These are phyloP conservation scores for Ceriops decandra DNA, from an alignment of 345 rosid genomes.

Conservation along the genomic window DNA sequence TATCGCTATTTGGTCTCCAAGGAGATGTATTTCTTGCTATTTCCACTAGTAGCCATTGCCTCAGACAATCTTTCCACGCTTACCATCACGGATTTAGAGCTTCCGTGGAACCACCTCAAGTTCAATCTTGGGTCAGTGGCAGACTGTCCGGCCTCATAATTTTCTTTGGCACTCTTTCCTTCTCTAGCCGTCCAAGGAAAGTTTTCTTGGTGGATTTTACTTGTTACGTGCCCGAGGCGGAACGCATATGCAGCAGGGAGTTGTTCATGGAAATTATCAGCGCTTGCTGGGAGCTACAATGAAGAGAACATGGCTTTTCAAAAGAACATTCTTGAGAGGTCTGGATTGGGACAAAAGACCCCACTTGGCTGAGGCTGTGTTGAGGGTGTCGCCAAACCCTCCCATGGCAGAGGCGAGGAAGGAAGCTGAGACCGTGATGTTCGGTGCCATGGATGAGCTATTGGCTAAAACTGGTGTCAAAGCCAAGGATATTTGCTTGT, in stretches of 20 bases:
- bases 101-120: slow-evolving; percentile 50
- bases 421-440: slow-evolving; percentile 60
- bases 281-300: slow-evolving; percentile 36
- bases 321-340: slow-evolving; percentile 73
- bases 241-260: slow-evolving; percentile 41
- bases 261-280: slow-evolving; percentile 42
- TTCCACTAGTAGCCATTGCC: slow-evolving; percentile 41
- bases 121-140: slow-evolving; percentile 48
- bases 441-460: slow-evolving; percentile 54
- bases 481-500: slow-evolving; percentile 58
- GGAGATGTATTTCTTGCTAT: slow-evolving; percentile 48
- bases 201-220: slow-evolving; percentile 66
- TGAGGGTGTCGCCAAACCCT: slow-evolving; percentile 46
- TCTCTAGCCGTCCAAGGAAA: slow-evolving; percentile 60
- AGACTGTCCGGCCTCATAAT: slow-evolving; percentile 35
- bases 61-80: slow-evolving; percentile 55
- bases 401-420: slow-evolving; percentile 58
- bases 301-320: slow-evolving; percentile 70
- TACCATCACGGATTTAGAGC: slow-evolving; percentile 30
- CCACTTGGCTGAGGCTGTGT: slow-evolving; percentile 60
- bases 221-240: slow-evolving; percentile 51
- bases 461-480: slow-evolving; percentile 55
- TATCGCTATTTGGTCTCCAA: slow-evolving; percentile 69
- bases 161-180: slow-evolving; percentile 54
- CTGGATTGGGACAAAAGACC: slow-evolving; percentile 42